Conservation (phyloP, 129 eudicot species). For the Calendula officinalis region DNA sequence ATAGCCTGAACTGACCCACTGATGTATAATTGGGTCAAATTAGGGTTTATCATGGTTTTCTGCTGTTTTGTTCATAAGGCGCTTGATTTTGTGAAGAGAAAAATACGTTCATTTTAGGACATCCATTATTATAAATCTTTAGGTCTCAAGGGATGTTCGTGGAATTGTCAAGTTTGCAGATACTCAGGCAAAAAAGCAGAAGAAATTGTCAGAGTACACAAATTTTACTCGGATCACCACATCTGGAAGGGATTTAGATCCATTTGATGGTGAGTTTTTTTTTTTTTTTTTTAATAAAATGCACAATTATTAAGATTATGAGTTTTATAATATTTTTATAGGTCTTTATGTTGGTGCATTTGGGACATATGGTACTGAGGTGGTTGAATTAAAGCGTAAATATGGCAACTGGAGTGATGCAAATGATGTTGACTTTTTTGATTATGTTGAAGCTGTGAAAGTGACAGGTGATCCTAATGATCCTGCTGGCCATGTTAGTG, state of each 20-base stretch:
- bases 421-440: conserved; percentile 66
- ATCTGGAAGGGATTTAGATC: conserved; percentile 74
- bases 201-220: conserved; percentile 71
- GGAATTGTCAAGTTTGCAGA: conserved; percentile 89
- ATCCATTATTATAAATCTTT: not conserved
- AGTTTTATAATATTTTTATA: conserved; percentile 19
- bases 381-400: conserved; percentile 88
- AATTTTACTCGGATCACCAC: conserved; percentile 75
- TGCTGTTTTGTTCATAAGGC: conserved; percentile 7
- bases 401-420: conserved; percentile 87
- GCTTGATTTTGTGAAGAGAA: conserved; percentile 12
- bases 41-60: not conserved
- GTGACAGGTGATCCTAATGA: conserved; percentile 92
- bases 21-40: not conserved
- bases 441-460: conserved; percentile 98
- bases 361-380: conserved; percentile 95
- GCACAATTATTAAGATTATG: not conserved
- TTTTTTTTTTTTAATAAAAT: conserved; percentile 5
- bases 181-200: conserved; percentile 82
- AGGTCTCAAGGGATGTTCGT: conserved; percentile 80
- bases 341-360: conserved; percentile 97
- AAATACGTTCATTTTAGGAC: not conserved
- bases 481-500: conserved; percentile 92
- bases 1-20: not conserved
- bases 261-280: conserved; percentile 72